Evolutionary conservation across 2,329 filamentous ascomycete species (phyloP), one percentile per base, ranked within the genome.

Genomic region (Claviceps paspali): DNA sequence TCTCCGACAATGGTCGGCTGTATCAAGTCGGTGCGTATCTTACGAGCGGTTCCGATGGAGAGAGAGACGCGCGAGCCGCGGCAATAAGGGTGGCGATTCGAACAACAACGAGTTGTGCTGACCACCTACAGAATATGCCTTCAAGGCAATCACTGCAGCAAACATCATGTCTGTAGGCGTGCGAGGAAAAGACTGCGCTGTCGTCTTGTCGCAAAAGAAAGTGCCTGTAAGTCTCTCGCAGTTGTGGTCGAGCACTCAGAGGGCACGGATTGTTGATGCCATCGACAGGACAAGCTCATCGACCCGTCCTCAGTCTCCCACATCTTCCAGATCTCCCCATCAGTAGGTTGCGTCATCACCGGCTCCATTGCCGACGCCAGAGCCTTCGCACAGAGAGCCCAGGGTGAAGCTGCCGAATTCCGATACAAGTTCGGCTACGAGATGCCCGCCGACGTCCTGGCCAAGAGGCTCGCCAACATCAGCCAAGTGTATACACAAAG

Each of bases 141-240:
- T 98, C 79, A 98, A 98, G 70, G 91, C 91, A 41, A 98, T 98
- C 65, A 98, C 91, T 50, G 88, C 91, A 43, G 91, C 91, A 50
- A 96, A 96, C 64, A 96, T 98, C 68, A 98, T 93, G 71, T 91
- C 91, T 43, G 76, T 98, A 60, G 91, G 91, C 51, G 77, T 98
- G 49, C 76, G 86, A 57, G 91, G 91, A 62, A 98, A 98, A 73
- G 76, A 91, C 66, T 96, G 88, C 55, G 91, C 91, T 24, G 91
- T 98, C 31, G 84, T 98, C 37, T 68, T 98, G 59, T 96, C 91
- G 44, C 91, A 98, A 67, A 98, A 98, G 79, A 98, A 98, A 68
- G 91, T 98, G 49, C 88, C 91, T 41, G 88, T 95, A 82, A 48
- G 87, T 36, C 12, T 35, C 31, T 14, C 10, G 27, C 10, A 11